Evolutionary conservation across 306 rosid genomes (phyloP), one percentile per base, ranked within the genome.

Genomic region (Corylus americana): DNA sequence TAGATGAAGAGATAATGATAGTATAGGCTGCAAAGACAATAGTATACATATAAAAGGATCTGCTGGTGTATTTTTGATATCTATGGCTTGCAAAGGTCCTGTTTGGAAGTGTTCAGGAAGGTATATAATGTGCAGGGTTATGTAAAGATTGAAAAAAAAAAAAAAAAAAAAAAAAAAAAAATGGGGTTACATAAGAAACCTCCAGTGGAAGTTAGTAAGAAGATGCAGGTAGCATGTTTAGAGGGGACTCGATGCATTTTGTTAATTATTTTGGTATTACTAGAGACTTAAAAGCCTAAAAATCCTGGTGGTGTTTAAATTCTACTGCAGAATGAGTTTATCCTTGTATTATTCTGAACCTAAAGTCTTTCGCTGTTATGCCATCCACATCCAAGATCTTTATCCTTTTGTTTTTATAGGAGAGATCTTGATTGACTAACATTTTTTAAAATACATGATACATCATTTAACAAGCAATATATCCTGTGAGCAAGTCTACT

Each of bases 361-460:
- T 25, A 42, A 42, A 4, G 29, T 59, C 13, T 13, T 11, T 27
- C 16, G 2, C 16, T 59, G 2, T 59, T 25, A 22, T 59, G 66
- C 13, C 12, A 59, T 25, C 37, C 31, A 57, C 63, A 57, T 20
- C 22, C 63, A 3, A 57, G 63, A 20, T 18, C 0, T 2, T 8
- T 20, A 2, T 20, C 27, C 27, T 57, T 20, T 3, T 13, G 12
- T 58, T 22, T 22, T 22, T 58, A 7, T 20, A 22, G 31, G 31
- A 9, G 39, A 0, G 45, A 55, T 73, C 53, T 58, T 44, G 37
- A 71, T 77, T 71, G 71, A 63, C 27, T 64, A 31, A 58, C 68
- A 74, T 75, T 31, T 25, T 57, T 75, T 57, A 42, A 22, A 73
- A 14, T 74, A 71, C 63, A 58, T 10, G 27, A 68, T 73, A 74